Conservation (phyloP, 352 stramenopile genomes). For the Saprolegnia parasitica region DNA sequence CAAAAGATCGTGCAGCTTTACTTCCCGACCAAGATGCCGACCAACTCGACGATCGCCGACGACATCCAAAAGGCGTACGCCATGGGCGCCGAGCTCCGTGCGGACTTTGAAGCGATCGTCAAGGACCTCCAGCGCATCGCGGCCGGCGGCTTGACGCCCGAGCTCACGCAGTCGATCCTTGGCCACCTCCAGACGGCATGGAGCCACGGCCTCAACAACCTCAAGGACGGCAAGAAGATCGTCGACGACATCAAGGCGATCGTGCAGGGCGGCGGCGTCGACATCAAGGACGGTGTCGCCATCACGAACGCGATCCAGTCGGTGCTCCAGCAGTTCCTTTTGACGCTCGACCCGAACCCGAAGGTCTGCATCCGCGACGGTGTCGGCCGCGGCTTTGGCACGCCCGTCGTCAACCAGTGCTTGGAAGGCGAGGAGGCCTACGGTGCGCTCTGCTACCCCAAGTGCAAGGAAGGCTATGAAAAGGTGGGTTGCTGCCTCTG, state of each 20-base stretch:
- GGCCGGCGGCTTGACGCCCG: neutral
- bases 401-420: constrained; percentile 6
- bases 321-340: neutral
- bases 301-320: neutral
- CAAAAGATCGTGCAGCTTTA: neutral
- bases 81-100: constrained; percentile 4
- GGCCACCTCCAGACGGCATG: neutral
- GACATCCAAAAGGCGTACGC: constrained; percentile 6
- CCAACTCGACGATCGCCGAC: constrained; percentile 6
- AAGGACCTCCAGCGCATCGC: constrained; percentile 7
- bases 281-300: constrained; percentile 12
- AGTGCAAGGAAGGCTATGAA: constrained; percentile 21
- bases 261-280: neutral
- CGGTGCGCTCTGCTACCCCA: constrained; percentile 21
- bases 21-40: neutral
- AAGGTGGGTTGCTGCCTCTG: neutral
- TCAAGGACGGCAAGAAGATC: constrained; percentile 15
- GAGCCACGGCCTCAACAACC: neutral
- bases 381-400: neutral
- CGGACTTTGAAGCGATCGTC: constrained; percentile 1
- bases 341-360: constrained; percentile 7
- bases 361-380: constrained; percentile 4
- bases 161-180: neutral
- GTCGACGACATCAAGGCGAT: constrained; percentile 5
- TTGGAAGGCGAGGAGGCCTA: constrained; percentile 5